These are phyloP conservation scores for Manihot esculenta DNA, from an alignment of 441 rosid species.

Conservation along the genomic window DNA sequence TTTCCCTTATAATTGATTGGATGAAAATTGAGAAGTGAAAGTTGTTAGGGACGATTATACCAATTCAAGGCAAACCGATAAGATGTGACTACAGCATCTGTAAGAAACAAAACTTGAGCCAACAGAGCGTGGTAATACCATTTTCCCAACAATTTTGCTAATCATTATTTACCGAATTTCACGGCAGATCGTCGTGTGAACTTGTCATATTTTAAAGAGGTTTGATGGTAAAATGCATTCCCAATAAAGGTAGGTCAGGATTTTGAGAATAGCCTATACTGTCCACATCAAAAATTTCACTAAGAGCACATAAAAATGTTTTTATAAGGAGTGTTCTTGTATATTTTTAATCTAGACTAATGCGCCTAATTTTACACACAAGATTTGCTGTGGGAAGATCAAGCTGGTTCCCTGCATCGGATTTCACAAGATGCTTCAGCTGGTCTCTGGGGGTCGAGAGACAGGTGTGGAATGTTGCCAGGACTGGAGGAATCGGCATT, in stretches of 20 bases:
- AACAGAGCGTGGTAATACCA: too few species aligned
- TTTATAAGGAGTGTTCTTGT: background rate
- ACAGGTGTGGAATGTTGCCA: constrained; percentile 83
- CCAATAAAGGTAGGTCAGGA: background rate
- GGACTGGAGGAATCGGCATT: constrained; percentile 77
- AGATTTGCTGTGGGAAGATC: constrained; percentile 85
- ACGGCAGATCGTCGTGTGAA: too few species aligned
- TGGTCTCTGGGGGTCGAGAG: constrained; percentile 79
- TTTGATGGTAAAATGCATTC: background rate
- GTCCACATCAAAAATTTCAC: background rate
- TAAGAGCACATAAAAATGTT: background rate
- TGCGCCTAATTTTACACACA: constrained; percentile 81
- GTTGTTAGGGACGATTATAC: too few species aligned
- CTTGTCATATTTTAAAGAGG: background rate
- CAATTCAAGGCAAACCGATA: too few species aligned
- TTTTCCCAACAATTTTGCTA: too few species aligned
- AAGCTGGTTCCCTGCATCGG: constrained; percentile 76
- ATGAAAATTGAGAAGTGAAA: too few species aligned
- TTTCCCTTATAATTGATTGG: too few species aligned
- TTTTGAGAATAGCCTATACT: background rate
- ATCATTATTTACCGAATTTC: too few species aligned
- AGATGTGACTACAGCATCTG: too few species aligned
- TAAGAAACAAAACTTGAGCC: too few species aligned
- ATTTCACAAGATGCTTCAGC: constrained; percentile 67
- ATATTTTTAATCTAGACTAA: constrained; percentile 59